These are phyloP conservation scores for Theileria sp. DNA, from an alignment of 169 alveolate species.

Conservation along the genomic window DNA sequence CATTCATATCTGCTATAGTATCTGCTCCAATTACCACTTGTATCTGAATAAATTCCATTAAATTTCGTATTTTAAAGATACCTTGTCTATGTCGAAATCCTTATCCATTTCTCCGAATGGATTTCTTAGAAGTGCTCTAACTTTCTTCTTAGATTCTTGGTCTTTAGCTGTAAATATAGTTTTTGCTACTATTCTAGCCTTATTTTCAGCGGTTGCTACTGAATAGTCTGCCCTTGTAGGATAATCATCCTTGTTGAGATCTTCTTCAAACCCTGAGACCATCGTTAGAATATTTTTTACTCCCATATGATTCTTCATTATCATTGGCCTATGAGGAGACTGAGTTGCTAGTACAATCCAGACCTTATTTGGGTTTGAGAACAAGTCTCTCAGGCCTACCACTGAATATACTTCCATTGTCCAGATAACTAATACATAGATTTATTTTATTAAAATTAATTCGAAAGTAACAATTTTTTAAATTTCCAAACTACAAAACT, in stretches of 20 bases:
- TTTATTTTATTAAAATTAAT: background rate
- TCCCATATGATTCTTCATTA: slow-evolving; percentile 34
- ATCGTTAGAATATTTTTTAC: slow-evolving; percentile 27
- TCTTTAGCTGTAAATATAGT: slow-evolving; percentile 59
- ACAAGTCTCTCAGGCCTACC: slow-evolving; percentile 41
- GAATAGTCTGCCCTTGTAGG: slow-evolving; percentile 68
- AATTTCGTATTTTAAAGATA: background rate
- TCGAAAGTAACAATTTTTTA: slow-evolving; percentile 19
- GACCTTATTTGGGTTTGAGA: slow-evolving; percentile 44
- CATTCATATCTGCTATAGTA: slow-evolving; percentile 63
- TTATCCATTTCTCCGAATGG: slow-evolving; percentile 25
- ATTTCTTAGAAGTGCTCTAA: background rate
- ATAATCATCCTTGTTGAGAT: slow-evolving; percentile 62
- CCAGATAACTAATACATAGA: background rate
- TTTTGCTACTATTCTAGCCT: slow-evolving; percentile 69
- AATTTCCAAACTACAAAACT: slow-evolving; percentile 28
- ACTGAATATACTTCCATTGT: slow-evolving; percentile 5
- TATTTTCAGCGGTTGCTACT: slow-evolving; percentile 69
- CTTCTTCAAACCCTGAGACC: slow-evolving; percentile 73
- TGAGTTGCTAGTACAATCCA: slow-evolving; percentile 59
- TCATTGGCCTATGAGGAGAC: slow-evolving; percentile 28
- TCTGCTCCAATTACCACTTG: slow-evolving; percentile 66
- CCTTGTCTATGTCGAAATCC: slow-evolving; percentile 45
- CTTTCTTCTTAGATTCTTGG: background rate
- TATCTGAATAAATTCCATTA: slow-evolving; percentile 16